Base-by-base conservation (phyloP, 345 rosid genomes). In the Pistacia integerrima region DNA sequence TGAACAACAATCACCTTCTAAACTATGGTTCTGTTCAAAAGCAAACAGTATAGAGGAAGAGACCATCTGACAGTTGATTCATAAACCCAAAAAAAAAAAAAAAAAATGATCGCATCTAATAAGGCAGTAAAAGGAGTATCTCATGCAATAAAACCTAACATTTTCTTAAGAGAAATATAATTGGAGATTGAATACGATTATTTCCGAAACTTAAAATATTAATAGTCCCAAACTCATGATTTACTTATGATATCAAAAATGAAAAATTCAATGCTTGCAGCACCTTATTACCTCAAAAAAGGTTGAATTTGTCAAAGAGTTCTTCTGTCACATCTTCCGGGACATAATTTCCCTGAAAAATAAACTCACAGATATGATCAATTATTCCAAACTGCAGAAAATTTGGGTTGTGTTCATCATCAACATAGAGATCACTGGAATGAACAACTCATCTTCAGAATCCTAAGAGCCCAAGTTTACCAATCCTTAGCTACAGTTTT, bases 1-100 rank as follows among this genome's bases (percentile, higher is more conserved):
- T 52, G 70, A 41, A 33, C 57, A 74, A 65, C 48, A 71, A 70
- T 74, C 66, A n/a, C 76, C 70, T 44, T 70, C 66, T 74, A 81
- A 63, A 69, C 58, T 36, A 81, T 60, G 11, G 51, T 54, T 54
- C 41, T 38, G 70, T 12, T 20, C 48, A 64, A 74, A 52, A 51
- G 61, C 3, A 38, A 55, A 56, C 57, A 54, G 33, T 52, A 55
- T 33, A 73, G 35, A 55, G 48, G 46, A 6, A 25, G 28, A 73
- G 28, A 57, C 28, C 52, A 57, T 60, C 56, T 72, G 9, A 41
- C 56, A 58, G 66, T n/a, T 36, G 41, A 44, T 9, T 8, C 54
- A 59, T 38, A 59, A 44, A 11, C 55, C 22, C 44, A 22, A 72
- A 18, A 58, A 5, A 3, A 11, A 12, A 6, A 55, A 70, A 11